A percentile compares a stretch with the other conserved stretches of the same genome.
phyloP scores from a whole-genome alignment of 805 yeast genomes.

The Candida chilensis region DNA sequence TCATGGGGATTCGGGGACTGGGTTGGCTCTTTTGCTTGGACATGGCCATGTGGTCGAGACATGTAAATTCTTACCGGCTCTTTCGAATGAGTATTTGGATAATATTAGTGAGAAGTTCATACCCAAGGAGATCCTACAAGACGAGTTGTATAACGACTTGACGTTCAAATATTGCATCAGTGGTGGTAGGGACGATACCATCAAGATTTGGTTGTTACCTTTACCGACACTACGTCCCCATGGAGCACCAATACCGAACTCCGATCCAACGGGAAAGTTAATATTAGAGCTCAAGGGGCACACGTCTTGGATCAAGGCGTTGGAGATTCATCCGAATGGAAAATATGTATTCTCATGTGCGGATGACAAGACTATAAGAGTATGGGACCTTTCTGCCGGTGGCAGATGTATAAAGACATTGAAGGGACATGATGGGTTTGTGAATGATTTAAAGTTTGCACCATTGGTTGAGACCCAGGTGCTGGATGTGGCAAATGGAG shows the following conservation, averaged over 20 bases:
- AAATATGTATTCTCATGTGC: conserved; percentile 59
- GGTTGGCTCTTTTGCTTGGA: conserved; percentile 58
- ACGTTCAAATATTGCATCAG: conserved; percentile 69
- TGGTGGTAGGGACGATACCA: conserved; percentile 69
- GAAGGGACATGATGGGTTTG: conserved; percentile 66
- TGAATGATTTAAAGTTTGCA: conserved; percentile 54
- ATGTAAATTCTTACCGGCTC: conserved; percentile 53
- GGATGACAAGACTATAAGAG: conserved; percentile 67
- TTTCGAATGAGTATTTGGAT: conserved; percentile 39
- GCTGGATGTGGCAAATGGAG: conserved; percentile 5
- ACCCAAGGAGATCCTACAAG: conserved; percentile 11
- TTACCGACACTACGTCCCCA: conserved; percentile 50
- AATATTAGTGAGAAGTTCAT: conserved; percentile 22
- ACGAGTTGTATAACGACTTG: conserved; percentile 19
- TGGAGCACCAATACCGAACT: conserved; percentile 45
- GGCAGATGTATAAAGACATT: conserved; percentile 42
- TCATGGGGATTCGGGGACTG: conserved; percentile 58
- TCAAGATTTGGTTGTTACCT: conserved; percentile 75
- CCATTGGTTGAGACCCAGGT: conserved; percentile 17
- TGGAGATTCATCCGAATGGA: conserved; percentile 71
- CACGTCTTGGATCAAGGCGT: conserved; percentile 74
- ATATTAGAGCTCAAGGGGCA: conserved; percentile 62
- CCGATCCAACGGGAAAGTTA: conserved; percentile 52
- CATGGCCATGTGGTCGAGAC: conserved; percentile 82
- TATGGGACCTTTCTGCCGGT: conserved; percentile 65